Base-by-base conservation (phyloP, 352 stramenopile genomes). In the Saprolegnia parasitica region DNA sequence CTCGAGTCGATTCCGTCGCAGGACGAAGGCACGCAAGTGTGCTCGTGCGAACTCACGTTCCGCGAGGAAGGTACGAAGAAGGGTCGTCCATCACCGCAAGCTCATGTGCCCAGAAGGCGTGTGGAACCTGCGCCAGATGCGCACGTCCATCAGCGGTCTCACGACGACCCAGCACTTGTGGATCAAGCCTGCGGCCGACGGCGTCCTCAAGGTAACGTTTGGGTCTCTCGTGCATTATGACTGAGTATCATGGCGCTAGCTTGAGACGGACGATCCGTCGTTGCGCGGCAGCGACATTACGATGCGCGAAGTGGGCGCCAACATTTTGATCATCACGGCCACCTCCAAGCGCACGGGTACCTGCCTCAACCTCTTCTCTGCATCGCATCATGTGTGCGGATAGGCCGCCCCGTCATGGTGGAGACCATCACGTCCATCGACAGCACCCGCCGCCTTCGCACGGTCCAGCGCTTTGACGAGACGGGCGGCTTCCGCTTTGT, bases 181-280 rank as follows among this genome's bases (percentile, higher is more conserved):
- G 87, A 91, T 95, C 73, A 90, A 88, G 56, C 85, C 87, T 20
- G 85, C 91, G n/a, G 81, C 87, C 4, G 87, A 95, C 71, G 84
- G 87, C 23, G 93, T 95, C 60, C 68, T 92, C 46, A 95, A 95
- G 77, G 79, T 82, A 58, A 24, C 21, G 13, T 21, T 20, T 24
- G 50, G 40, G 23, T 13, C 5, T 18, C 37, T 35, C 20, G 8
- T 37, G 16, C 11, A 24, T 11, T 32, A 18, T 26, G 66, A 20
- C 65, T 49, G n/a, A 55, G 39, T 29, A 46, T 24, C 21, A n/a
- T 46, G n/a, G n/a, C 6, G 40, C 8, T 46, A 84, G 84, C 79
- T 95, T 52, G 87, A 95, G 77, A 86, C 86, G 10, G 87, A 95
- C 49, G 87, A 95, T 47, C 86, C 87, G 64, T 77, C 79, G 45